Conservation (phyloP, 495 filamentous ascomycete genomes). For the Hypoxylon cercidicola region DNA sequence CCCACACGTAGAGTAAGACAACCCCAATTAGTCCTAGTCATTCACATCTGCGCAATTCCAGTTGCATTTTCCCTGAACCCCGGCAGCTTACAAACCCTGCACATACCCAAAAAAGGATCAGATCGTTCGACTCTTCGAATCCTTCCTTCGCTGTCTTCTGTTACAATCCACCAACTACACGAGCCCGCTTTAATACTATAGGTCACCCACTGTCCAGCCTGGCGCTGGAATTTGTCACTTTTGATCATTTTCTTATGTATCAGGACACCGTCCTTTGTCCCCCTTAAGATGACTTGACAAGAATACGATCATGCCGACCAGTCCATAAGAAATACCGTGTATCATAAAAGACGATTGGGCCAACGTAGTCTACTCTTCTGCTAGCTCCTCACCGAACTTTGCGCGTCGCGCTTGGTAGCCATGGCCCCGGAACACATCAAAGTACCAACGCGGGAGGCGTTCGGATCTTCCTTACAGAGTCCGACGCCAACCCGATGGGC, state of each 20-base stretch:
- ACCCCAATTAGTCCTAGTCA: conserved; percentile 28
- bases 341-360: conserved; percentile 11
- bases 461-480: conserved; percentile 41
- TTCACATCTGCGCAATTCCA: background rate
- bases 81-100: conserved; percentile 35
- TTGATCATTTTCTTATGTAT: background rate
- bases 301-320: conserved; percentile 25
- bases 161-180: conserved; percentile 4
- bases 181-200: conserved; percentile 30
- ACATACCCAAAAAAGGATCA: conserved; percentile 28
- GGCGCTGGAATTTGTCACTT: conserved; percentile 28
- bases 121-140: conserved; percentile 41
- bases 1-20: conserved; percentile 6
- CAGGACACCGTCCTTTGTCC: conserved; percentile 3
- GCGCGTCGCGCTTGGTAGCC: conserved; percentile 29
- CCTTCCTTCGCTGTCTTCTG: conserved; percentile 20
- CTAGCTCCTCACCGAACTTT: background rate
- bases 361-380: conserved; percentile 11
- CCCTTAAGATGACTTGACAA: background rate
- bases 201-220: conserved; percentile 25
- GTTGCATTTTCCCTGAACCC: conserved; percentile 7
- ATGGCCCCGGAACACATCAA: conserved; percentile 62
- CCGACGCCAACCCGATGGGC: conserved; percentile 71
- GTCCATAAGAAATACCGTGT: conserved; percentile 16
- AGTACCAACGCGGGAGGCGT: conserved; percentile 53